phyloP scores from a whole-genome alignment of 306 rosid species.

The Sesbania bispinosa region DNA sequence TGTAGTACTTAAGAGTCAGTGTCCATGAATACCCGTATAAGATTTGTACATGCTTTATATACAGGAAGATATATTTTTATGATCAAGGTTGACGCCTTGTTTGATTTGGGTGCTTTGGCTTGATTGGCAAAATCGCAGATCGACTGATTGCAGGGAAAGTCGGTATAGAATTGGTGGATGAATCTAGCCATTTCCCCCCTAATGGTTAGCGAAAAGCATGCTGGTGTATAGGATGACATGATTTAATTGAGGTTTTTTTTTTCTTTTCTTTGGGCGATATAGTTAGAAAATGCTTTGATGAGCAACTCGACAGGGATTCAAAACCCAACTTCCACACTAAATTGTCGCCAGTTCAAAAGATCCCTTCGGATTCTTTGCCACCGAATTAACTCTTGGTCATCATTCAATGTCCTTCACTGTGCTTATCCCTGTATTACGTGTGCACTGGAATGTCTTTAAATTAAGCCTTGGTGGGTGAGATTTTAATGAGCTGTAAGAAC shows the following conservation, averaged over 20 bases:
- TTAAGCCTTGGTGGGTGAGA: background rate
- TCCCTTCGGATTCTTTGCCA: background rate
- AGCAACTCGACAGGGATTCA: background rate
- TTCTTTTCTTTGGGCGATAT: background rate
- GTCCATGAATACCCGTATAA: background rate
- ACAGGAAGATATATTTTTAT: background rate
- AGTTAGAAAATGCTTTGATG: background rate
- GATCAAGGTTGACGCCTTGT: background rate
- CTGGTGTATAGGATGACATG: no score
- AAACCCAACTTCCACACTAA: no score
- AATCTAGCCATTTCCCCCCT: no score
- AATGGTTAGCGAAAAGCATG: no score
- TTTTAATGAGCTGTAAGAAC: background rate
- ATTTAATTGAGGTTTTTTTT: background rate
- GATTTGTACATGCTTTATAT: slow-evolving; percentile 24
- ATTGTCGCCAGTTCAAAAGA: no score
- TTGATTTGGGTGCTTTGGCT: background rate
- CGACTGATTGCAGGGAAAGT: background rate
- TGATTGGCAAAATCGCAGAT: background rate
- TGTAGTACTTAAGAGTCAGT: background rate
- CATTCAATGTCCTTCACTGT: background rate
- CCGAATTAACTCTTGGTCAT: no score
- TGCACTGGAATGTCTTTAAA: background rate
- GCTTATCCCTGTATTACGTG: background rate
- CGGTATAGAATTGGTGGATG: background rate